Evolutionary conservation across 148 eudicot species (phyloP).

Genomic region (Amaranthus palmeri): DNA sequence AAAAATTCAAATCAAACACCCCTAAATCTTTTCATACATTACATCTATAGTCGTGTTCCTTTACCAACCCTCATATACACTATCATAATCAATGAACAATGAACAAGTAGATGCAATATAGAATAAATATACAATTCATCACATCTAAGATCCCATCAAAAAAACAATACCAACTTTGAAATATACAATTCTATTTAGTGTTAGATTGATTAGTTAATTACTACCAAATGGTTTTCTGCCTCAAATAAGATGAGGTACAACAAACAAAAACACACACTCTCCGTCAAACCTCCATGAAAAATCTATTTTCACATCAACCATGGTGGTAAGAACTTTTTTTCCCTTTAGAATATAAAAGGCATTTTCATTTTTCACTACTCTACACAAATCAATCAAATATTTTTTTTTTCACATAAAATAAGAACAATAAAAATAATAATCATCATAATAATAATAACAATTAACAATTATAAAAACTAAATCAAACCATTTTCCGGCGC

Average conservation of each 20-base stretch:
- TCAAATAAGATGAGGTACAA: background rate
- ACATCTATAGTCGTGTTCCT: too few relatives aligned
- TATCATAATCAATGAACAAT: too few relatives aligned
- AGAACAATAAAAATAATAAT: background rate
- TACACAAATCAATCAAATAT: conserved; percentile 14
- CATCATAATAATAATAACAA: background rate
- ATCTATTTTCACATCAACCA: background rate
- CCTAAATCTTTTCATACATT: too few relatives aligned
- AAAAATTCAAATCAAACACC: too few relatives aligned
- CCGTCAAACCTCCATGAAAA: background rate
- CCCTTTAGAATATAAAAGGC: background rate
- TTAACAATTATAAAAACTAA: conserved; percentile 3
- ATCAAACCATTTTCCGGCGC: conserved; percentile 13
- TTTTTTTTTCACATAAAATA: conserved; percentile 1
- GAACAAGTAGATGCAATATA: too few relatives aligned
- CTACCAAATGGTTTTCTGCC: background rate
- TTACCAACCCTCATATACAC: too few relatives aligned
- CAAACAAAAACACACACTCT: background rate
- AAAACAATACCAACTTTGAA: too few relatives aligned
- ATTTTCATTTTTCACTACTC: conserved; percentile 6
- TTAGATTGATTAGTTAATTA: conserved; percentile 15
- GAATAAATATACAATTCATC: too few relatives aligned
- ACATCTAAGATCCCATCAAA: too few relatives aligned
- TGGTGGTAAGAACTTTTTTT: background rate
- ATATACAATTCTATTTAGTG: background rate